phyloP scores from a whole-genome alignment of 345 rosid species.

The Acer negundo region DNA sequence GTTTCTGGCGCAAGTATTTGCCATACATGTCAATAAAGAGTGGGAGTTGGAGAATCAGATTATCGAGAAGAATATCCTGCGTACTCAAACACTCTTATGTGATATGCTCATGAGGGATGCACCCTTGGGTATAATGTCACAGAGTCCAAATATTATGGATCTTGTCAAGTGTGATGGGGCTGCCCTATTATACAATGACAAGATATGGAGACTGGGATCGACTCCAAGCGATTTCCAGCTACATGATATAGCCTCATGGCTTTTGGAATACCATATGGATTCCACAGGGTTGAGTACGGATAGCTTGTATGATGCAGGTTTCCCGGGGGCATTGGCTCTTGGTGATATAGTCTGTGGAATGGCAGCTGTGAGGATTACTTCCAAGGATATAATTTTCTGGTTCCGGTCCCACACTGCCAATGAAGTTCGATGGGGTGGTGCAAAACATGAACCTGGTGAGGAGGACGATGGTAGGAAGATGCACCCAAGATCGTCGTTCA shows the following conservation, averaged over 20 bases:
- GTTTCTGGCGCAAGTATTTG: conserved; percentile 91
- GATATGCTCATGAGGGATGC: conserved; percentile 97
- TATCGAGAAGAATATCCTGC: conserved; percentile 82
- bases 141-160: conserved; percentile 88
- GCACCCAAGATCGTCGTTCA: conserved; percentile 97
- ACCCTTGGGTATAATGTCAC: conserved; percentile 84
- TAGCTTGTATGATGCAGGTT: conserved; percentile 91
- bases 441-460: conserved; percentile 77
- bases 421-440: conserved; percentile 95
- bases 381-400: conserved; percentile 85
- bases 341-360: conserved; percentile 88
- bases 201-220: conserved; percentile 65
- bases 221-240: conserved; percentile 77
- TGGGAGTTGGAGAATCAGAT: conserved; percentile 82
- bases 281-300: conserved; percentile 96
- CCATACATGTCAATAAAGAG: conserved; percentile 91
- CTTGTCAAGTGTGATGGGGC: conserved; percentile 98
- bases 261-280: conserved; percentile 77
- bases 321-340: conserved; percentile 65
- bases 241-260: conserved; percentile 71
- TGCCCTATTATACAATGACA: conserved; percentile 70
- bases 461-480: conserved; percentile 80
- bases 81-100: conserved; percentile 89
- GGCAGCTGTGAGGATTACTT: conserved; percentile 91
- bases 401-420: conserved; percentile 89